Conservation (phyloP, 768 basidiomycete species). For the Termitomyces eurrhizus region DNA sequence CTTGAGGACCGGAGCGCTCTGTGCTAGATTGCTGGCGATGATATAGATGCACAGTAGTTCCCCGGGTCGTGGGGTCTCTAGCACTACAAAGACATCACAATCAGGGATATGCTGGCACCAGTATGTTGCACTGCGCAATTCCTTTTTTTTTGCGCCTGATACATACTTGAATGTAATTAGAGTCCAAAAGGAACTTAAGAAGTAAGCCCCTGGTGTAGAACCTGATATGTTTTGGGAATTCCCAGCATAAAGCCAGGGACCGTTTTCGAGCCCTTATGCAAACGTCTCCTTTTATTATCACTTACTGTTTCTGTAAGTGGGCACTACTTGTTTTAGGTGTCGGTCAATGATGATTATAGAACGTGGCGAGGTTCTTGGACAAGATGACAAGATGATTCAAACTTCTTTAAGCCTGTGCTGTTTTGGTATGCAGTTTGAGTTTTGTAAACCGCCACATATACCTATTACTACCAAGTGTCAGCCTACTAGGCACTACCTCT, state of each 20-base stretch:
- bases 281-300: constrained; percentile 23
- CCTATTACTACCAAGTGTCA: too few relatives aligned
- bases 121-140: constrained; percentile 31
- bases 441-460: too few relatives aligned
- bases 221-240: constrained; percentile 57
- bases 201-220: constrained; percentile 29
- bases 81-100: constrained; percentile 58
- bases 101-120: constrained; percentile 44
- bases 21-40: constrained; percentile 63
- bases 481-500: too few relatives aligned
- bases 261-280: constrained; percentile 71
- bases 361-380: constrained; percentile 60
- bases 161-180: constrained; percentile 19
- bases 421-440: constrained; percentile 35
- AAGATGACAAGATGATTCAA: constrained; percentile 31
- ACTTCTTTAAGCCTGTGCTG: constrained; percentile 49
- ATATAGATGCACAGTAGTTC: constrained; percentile 40
- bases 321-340: constrained; percentile 65
- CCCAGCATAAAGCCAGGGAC: constrained; percentile 65
- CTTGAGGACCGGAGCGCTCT: constrained; percentile 49
- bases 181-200: constrained; percentile 33
- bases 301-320: constrained; percentile 38
- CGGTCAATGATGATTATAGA: constrained; percentile 64
- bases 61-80: constrained; percentile 62
- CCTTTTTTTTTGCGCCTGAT: background rate